Evolutionary conservation across 2,329 filamentous ascomycete species (phyloP), one percentile per base, ranked within the genome.

Genomic region (Ilyonectria mors-panacis): DNA sequence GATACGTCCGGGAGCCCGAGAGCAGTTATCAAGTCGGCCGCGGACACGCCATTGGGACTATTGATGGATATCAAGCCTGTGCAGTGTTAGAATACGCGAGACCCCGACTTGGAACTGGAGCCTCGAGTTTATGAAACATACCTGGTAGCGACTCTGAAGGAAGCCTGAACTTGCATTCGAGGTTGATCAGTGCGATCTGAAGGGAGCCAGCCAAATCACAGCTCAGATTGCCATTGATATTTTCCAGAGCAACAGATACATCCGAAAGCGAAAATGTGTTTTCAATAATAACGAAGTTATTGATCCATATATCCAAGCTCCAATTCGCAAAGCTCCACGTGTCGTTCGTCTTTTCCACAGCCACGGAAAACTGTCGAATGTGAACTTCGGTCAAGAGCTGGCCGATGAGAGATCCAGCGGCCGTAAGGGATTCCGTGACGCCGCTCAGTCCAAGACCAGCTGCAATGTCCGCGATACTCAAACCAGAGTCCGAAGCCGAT

Each of bases 401-500:
- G 8, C 10, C 12, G 15, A 37, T 15, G 3, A 37, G 35, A 13
- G 35, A 37, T 15, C 35, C 35, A 37, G 35, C 35, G 10, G 35
- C 35, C 35, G 4, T 37, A 9, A 55, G 28, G 8, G 30, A 6
- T 19, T 37, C 51, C 8, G 33, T 21, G n/a, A 55, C 19, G 37
- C n/a, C 51, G 17, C 12, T 7, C n/a, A 55, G 7, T 12, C 30
- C 51, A 3, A 55, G 35, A 3, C 30, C 28, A 37, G n/a, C 13
- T 35, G n/a, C 6, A 21, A 55, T 55, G 21, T 55, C 51, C 33
- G 19, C 30, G 33, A 55, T 26, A n/a, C 51, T 55, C n/a, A 55
- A 21, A 15, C 51, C 51, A 55, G 51, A 39, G 19, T 39, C 51
- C 13, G 51, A 10, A 35, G 33, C 51, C 23, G 21, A 35, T 26